A percentile compares a stretch with the other conserved stretches of the same genome.
Conservation (phyloP, 2,329 filamentous ascomycete species). For the Hysterium pulicare region DNA sequence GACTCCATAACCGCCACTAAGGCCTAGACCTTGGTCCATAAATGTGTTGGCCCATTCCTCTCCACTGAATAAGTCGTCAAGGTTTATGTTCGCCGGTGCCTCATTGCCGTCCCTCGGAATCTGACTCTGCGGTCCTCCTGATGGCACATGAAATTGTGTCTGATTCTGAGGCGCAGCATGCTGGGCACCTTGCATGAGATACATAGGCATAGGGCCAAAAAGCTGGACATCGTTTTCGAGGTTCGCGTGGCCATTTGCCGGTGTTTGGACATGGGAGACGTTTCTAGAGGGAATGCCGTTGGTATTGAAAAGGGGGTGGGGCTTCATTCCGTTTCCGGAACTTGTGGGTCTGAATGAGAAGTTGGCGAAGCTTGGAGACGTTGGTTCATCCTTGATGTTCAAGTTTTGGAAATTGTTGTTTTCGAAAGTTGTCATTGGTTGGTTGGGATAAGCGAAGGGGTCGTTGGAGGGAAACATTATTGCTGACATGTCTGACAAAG, state of each 20-base stretch:
- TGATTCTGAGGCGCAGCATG: slow-evolving; percentile 13
- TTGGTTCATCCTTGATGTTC: slow-evolving; percentile 18
- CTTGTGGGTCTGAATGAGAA: slow-evolving; percentile 1
- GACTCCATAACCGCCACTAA: slow-evolving; percentile 21
- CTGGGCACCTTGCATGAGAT: slow-evolving; percentile 56
- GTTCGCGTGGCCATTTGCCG: slow-evolving; percentile 11
- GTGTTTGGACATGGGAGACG: slow-evolving; percentile 7
- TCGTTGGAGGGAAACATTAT: slow-evolving; percentile 80
- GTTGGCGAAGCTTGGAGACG: not conserved
- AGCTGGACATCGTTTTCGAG: slow-evolving; percentile 68
- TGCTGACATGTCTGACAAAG: slow-evolving; percentile 66
- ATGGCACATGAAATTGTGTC: slow-evolving; percentile 16
- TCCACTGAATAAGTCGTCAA: slow-evolving; percentile 36
- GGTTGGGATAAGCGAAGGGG: slow-evolving; percentile 75
- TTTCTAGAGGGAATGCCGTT: slow-evolving; percentile 9
- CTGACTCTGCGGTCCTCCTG: slow-evolving; percentile 24
- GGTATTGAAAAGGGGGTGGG: slow-evolving; percentile 14
- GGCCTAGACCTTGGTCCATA: slow-evolving; percentile 30
- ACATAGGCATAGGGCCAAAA: slow-evolving; percentile 67
- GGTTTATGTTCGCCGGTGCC: slow-evolving; percentile 21
- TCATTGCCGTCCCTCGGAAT: slow-evolving; percentile 17
- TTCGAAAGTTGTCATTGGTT: slow-evolving; percentile 62
- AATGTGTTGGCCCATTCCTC: slow-evolving; percentile 41
- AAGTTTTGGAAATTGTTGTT: slow-evolving; percentile 36
- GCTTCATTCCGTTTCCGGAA: not conserved